Evolutionary conservation across 768 basidiomycete species (phyloP).

Genomic region (Auricularia heimuer): DNA sequence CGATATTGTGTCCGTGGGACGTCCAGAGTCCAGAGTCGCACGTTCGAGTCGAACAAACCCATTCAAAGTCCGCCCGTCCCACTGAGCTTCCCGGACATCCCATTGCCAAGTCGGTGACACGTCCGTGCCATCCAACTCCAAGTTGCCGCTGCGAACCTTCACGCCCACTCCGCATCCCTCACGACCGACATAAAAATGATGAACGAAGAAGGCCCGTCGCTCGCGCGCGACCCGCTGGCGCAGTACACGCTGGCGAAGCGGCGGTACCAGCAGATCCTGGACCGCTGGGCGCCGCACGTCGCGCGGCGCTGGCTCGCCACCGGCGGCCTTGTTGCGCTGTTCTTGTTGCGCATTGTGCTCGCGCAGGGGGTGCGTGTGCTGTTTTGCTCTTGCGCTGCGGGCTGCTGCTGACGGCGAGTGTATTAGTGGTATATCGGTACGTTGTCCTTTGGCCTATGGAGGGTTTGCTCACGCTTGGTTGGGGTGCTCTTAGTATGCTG

Average conservation of each 20-base stretch:
- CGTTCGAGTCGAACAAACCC: too few species aligned
- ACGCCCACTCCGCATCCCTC: too few species aligned
- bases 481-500: constrained; percentile 45
- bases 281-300: constrained; percentile 84
- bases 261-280: constrained; percentile 80
- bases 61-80: too few species aligned
- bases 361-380: constrained; percentile 71
- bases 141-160: too few species aligned
- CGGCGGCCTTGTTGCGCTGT: constrained; percentile 56
- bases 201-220: not conserved
- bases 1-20: too few species aligned
- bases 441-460: constrained; percentile 15
- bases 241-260: constrained; percentile 25
- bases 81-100: too few species aligned
- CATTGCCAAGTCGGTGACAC: too few species aligned
- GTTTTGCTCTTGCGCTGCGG: not conserved
- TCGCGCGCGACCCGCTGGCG: not conserved
- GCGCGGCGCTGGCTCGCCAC: constrained; percentile 85
- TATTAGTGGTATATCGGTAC: constrained; percentile 85
- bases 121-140: too few species aligned
- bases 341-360: constrained; percentile 77
- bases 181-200: not conserved
- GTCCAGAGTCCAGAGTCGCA: too few species aligned
- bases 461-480: too few species aligned
- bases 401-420: constrained; percentile 10